Evolutionary conservation across 352 stramenopile species (phyloP).

Genomic region (Globisporangium emineosum): DNA sequence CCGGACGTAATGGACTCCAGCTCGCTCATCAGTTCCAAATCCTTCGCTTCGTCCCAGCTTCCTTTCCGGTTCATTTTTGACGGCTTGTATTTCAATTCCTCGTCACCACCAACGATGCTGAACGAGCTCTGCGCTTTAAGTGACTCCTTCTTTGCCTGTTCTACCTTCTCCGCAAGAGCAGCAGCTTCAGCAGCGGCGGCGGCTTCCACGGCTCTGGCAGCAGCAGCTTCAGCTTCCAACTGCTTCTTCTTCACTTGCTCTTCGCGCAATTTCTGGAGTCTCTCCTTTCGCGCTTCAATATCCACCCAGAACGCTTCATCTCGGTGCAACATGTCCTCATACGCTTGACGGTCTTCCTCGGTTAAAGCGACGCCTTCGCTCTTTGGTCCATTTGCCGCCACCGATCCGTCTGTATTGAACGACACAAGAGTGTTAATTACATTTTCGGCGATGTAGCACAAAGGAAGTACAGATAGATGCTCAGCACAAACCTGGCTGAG

Average conservation of each 20-base stretch:
- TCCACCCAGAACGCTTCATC: slow-evolving; percentile 86
- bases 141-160: slow-evolving; percentile 32
- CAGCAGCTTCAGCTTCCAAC: slow-evolving; percentile 44
- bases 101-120: slow-evolving; percentile 68
- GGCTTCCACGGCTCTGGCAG: slow-evolving; percentile 29
- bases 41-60: slow-evolving; percentile 84
- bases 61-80: slow-evolving; percentile 54
- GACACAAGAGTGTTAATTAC: neutral
- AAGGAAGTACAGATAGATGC: neutral
- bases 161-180: slow-evolving; percentile 30
- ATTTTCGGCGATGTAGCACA: neutral
- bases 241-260: slow-evolving; percentile 71
- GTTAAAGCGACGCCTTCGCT: slow-evolving; percentile 75
- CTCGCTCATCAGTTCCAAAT: slow-evolving; percentile 85
- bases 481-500: slow-evolving; percentile 15
- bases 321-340: slow-evolving; percentile 86
- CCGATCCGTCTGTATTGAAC: slow-evolving; percentile 15
- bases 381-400: slow-evolving; percentile 26
- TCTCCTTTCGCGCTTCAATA: slow-evolving; percentile 76
- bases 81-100: slow-evolving; percentile 38
- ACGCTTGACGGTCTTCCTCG: slow-evolving; percentile 78
- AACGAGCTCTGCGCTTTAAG: slow-evolving; percentile 53
- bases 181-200: slow-evolving; percentile 37
- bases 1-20: slow-evolving; percentile 74
- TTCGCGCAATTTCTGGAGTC: slow-evolving; percentile 68